Evolutionary conservation across 331 rosid species (phyloP), one percentile per base, ranked within the genome.

Genomic region (Telfairia occidentalis): DNA sequence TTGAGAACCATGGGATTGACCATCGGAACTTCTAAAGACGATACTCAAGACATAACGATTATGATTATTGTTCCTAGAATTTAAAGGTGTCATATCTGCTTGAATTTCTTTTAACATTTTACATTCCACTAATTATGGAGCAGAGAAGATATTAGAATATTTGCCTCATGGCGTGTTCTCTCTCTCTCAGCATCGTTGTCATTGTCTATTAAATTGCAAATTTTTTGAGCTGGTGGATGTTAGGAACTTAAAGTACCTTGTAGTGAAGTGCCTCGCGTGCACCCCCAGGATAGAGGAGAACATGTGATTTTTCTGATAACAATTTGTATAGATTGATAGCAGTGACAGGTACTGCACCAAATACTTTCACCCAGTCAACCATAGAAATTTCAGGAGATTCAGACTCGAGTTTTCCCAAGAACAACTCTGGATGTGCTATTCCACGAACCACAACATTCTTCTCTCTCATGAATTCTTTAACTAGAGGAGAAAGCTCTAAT

Each of bases 281-380:
- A 59, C 99, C 99, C 40, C 99, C 99, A 2, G 99, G 99, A 83
- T 90, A 95, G 48, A 95, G 88, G 42, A 95, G 97, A 78, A 89
- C 90, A 73, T 92, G 90, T 21, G 93, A 83, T 58, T 95, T 90
- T 53, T 81, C 75, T 43, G 89, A 84, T 43, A 95, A 89, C 74
- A 86, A 77, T 78, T 84, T 95, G 75, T 82, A 95, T 26, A 95
- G 80, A 83, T 85, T 85, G 89, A 77, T 82, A 24, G 85, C 85
- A 29, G 96, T 66, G 38, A 95, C 99, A 57, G 99, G 97, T n/a
- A 92, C 82, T 6, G 84, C 96, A 0, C 99, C 97, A 76, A 90
- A 90, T 78, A 95, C 37, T 81, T 85, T 90, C 48, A 90, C 29
- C 88, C 84, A 80, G 78, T 95, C 97, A 61, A 6, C 0, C 67